These are phyloP conservation scores for Ricinus communis DNA, from an alignment of 345 rosid species.

Conservation along the genomic window DNA sequence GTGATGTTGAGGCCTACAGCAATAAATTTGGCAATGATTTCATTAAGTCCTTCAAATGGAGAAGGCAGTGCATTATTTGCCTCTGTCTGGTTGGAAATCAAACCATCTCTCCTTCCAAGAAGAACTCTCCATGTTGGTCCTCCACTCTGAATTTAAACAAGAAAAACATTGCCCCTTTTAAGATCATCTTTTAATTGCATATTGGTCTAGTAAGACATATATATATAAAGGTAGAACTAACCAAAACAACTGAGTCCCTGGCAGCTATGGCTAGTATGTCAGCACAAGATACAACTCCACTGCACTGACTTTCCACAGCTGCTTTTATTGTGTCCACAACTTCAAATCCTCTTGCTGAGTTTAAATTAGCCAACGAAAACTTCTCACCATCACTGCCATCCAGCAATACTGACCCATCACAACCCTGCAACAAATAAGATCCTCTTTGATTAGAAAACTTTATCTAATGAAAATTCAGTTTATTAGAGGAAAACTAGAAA, in stretches of 20 bases:
- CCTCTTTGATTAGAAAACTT: no score
- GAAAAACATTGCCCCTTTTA: not conserved
- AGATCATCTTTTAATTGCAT: no score
- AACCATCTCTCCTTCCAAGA: conserved; percentile 78
- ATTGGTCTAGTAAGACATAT: no score
- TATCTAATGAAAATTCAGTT: no score
- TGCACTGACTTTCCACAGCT: conserved; percentile 65
- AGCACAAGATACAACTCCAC: conserved; percentile 43
- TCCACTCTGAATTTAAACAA: conserved; percentile 54
- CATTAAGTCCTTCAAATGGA: conserved; percentile 53
- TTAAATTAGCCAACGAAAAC: conserved; percentile 43
- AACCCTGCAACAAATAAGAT: conserved; percentile 39
- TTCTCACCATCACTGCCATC: conserved; percentile 60
- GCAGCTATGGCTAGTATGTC: conserved; percentile 37
- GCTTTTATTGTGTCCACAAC: conserved; percentile 61
- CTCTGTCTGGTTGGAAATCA: conserved; percentile 53
- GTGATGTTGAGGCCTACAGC: conserved; percentile 53
- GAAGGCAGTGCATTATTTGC: conserved; percentile 59
- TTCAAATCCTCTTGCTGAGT: conserved; percentile 62
- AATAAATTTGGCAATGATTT: conserved; percentile 49
- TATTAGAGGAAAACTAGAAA: no score
- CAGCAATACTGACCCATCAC: conserved; percentile 63
- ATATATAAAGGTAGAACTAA: conserved; percentile 25
- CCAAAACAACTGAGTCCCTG: conserved; percentile 65
- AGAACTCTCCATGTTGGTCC: conserved; percentile 69